Evolutionary conservation across 805 yeast species (phyloP), one percentile per base, ranked within the genome.

Genomic region (Candida sphagnicola): DNA sequence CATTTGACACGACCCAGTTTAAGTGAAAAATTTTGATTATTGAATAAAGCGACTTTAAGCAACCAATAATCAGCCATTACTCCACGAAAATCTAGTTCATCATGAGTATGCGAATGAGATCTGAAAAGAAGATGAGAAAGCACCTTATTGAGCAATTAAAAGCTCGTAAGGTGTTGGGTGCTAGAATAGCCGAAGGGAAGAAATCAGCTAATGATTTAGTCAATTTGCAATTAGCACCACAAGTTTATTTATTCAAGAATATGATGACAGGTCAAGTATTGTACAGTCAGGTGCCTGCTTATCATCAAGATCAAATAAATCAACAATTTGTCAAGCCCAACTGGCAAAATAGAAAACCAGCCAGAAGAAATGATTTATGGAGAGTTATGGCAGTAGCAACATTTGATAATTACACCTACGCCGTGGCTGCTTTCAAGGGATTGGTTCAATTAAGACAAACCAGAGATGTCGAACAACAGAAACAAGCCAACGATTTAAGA

Each of bases 231-330:
- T 77, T 78, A 59, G 95, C 87, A 3, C 96, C 97, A 8, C 90
- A 84, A 54, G 84, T 90, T 10, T 86, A 74, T 55, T 62, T 88
- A 31, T 91, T 85, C 70, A 78, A 93, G 57, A 89, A 90, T 67
- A 62, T 87, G 35, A 93, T 87, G 64, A 74, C 84, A 29, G 97
- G 96, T 4, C 96, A 90, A 67, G 95, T 89, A 14, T 62, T 87
- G 8, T 90, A 88, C 59, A 81, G 96, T 4, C 96, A 90, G 62
- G 75, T 85, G 10, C 93, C 96, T 28, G 81, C 65, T 38, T 74
- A 45, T 64, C 76, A 74, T 45, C 73, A 64, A 48, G 63, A 70
- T 30, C 84, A 84, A 58, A 79, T 86, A 44, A 76, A 80, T 43
- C 71, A 65, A 45, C 93, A 83, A 65, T 87, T 85, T 59, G 74